phyloP scores from a whole-genome alignment of 768 basidiomycete species.

The Termitomyces sp. region DNA sequence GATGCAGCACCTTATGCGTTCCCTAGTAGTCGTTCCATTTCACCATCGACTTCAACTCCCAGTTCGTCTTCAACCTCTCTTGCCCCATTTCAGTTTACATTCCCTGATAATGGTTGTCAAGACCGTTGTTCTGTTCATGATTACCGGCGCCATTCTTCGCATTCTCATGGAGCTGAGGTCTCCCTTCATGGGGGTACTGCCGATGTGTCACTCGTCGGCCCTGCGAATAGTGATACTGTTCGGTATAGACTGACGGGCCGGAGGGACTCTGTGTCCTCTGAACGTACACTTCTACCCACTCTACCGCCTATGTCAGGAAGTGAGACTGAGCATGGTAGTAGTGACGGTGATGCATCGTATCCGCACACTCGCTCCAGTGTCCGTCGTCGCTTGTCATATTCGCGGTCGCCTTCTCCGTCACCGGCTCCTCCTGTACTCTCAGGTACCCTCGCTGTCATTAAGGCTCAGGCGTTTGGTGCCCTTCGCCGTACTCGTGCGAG shows the following conservation, averaged over 20 bases:
- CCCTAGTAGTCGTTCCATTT: constrained; percentile 64
- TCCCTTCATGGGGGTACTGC: constrained; percentile 71
- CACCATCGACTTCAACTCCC: constrained; percentile 54
- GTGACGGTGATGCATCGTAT: constrained; percentile 47
- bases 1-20: constrained; percentile 55
- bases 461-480: constrained; percentile 85
- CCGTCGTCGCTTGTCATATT: constrained; percentile 37
- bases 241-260: constrained; percentile 54
- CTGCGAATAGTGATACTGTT: constrained; percentile 42
- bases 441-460: constrained; percentile 84
- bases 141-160: constrained; percentile 54
- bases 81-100: constrained; percentile 64
- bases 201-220: constrained; percentile 54
- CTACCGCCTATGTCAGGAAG: constrained; percentile 43
- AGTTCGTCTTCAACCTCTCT: constrained; percentile 59
- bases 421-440: constrained; percentile 47
- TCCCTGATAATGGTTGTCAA: constrained; percentile 48
- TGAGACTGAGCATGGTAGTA: constrained; percentile 49
- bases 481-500: constrained; percentile 73
- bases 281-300: constrained; percentile 41
- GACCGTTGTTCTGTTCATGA: constrained; percentile 60
- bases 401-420: constrained; percentile 47
- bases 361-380: constrained; percentile 37
- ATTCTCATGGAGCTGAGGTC: constrained; percentile 50
- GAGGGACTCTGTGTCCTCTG: constrained; percentile 41